A percentile compares a stretch with the other conserved stretches of the same genome.
phyloP scores from a whole-genome alignment of 495 filamentous ascomycete species.

The Jackrogersella minutella region DNA sequence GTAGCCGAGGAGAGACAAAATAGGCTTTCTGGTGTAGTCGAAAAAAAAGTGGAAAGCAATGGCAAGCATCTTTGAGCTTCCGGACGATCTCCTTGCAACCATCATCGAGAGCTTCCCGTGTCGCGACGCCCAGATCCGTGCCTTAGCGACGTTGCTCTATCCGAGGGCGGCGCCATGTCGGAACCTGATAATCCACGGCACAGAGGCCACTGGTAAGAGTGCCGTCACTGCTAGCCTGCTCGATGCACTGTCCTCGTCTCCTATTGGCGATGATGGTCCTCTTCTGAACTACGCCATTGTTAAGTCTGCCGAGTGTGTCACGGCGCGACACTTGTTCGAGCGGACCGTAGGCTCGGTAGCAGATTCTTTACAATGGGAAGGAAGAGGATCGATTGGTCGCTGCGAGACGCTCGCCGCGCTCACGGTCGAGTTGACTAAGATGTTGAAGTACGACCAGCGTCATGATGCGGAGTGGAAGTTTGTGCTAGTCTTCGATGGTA shows the following conservation, averaged over 20 bases:
- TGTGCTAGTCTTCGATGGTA: conserved; percentile 88
- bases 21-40: neutral
- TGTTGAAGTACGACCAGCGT: conserved; percentile 59
- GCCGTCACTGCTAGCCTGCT: conserved; percentile 72
- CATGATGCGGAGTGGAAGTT: conserved; percentile 57
- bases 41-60: conserved; percentile 15
- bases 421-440: conserved; percentile 69
- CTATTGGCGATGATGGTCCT: neutral
- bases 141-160: conserved; percentile 68
- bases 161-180: conserved; percentile 56
- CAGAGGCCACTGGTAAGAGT: conserved; percentile 92
- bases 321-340: conserved; percentile 85
- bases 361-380: conserved; percentile 58
- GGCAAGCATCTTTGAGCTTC: conserved; percentile 53
- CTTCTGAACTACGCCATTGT: conserved; percentile 72
- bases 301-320: conserved; percentile 85
- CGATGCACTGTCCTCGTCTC: conserved; percentile 11
- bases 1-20: neutral
- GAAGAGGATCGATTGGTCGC: conserved; percentile 47
- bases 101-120: conserved; percentile 64
- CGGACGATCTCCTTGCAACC: conserved; percentile 60
- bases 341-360: conserved; percentile 63
- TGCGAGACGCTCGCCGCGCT: conserved; percentile 83
- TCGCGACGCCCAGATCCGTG: conserved; percentile 68
- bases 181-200: conserved; percentile 80